Conservation (phyloP, 352 stramenopile genomes). For the Phytophthora uliginosa region DNA sequence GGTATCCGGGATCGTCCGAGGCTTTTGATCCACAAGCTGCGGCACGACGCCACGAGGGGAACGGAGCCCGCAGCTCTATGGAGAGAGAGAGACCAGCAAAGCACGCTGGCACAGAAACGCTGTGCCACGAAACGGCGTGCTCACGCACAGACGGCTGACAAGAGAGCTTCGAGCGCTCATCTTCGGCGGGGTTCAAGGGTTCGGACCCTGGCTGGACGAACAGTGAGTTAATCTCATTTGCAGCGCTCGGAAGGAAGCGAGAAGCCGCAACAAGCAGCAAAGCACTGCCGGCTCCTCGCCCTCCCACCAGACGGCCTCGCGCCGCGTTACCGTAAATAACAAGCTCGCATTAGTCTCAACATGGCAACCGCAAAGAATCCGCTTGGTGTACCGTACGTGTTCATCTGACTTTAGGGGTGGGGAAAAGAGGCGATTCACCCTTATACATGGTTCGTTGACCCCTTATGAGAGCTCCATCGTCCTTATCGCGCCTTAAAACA, state of each 20-base stretch:
- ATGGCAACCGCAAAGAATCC: constrained; percentile 33
- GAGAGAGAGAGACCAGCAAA: constrained; percentile 25
- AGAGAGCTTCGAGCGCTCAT: constrained; percentile 17
- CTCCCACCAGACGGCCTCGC: constrained; percentile 21
- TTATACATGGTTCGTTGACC: constrained; percentile 4
- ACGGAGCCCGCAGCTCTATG: constrained; percentile 28
- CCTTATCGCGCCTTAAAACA: constrained; percentile 14
- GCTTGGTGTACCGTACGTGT: constrained; percentile 11
- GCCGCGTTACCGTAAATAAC: constrained; percentile 9
- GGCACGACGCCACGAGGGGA: constrained; percentile 23
- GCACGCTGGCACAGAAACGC: constrained; percentile 15
- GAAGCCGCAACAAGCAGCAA: constrained; percentile 4
- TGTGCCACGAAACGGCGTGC: constrained; percentile 35
- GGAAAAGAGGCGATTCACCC: constrained; percentile 1
- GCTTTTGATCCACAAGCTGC: constrained; percentile 21
- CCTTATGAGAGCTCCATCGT: constrained; percentile 9
- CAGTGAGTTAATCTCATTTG: constrained; percentile 29
- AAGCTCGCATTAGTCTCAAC: constrained; percentile 24
- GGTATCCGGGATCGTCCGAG: not conserved
- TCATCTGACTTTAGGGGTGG: constrained; percentile 41
- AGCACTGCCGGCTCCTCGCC: constrained; percentile 7
- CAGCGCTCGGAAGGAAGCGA: not conserved
- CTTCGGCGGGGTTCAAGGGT: constrained; percentile 16
- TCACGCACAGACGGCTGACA: constrained; percentile 28
- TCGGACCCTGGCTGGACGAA: constrained; percentile 19